These are phyloP conservation scores for Triticum monococcum DNA, from an alignment of 176 grass and related monocot genomes.

Conservation along the genomic window DNA sequence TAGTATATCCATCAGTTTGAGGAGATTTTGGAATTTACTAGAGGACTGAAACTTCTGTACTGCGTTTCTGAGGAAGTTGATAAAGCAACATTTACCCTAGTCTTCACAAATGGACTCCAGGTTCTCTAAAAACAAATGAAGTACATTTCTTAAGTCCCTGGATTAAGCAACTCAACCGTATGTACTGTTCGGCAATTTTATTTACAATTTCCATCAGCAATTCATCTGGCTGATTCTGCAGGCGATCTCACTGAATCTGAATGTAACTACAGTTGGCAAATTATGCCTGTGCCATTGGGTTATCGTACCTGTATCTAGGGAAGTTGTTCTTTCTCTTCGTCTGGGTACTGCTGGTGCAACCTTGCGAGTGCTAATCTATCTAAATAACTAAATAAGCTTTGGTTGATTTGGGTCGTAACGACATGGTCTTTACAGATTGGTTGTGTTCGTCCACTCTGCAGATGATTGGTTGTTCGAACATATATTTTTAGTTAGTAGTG, in stretches of 20 bases:
- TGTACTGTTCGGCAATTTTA: neutral
- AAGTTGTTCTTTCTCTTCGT: neutral
- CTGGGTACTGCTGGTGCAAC: no score
- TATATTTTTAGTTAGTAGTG: no score
- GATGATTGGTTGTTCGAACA: no score
- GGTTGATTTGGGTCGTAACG: no score
- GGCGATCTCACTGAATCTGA: neutral
- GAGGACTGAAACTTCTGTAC: neutral
- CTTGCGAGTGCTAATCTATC: no score
- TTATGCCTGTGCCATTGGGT: neutral
- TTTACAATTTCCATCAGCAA: neutral
- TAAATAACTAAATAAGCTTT: no score
- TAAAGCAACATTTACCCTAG: neutral
- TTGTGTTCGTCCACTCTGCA: no score
- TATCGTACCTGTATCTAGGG: neutral
- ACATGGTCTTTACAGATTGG: no score
- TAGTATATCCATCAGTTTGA: neutral
- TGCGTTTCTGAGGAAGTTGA: neutral
- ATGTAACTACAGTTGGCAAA: neutral
- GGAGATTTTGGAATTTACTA: neutral
- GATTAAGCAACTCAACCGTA: neutral
- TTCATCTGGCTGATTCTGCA: neutral
- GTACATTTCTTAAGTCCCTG: neutral
- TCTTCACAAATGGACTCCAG: neutral
- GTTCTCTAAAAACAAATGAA: neutral